phyloP scores from a whole-genome alignment of 805 yeast genomes.

The Candida endomychidarum region DNA sequence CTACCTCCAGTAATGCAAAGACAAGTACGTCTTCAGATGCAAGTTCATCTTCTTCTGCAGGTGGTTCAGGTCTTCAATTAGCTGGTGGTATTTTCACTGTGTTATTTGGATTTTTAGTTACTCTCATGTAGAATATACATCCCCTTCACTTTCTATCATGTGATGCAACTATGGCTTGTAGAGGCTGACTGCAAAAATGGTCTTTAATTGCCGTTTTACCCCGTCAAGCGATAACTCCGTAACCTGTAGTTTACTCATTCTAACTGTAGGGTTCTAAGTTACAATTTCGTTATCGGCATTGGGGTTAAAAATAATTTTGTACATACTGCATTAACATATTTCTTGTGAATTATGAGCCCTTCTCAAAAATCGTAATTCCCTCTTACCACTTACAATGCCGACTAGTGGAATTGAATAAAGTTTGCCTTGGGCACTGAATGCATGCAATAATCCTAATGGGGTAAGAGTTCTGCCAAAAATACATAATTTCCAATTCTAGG shows the following conservation, averaged over 20 bases:
- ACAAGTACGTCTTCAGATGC: conserved; percentile 7
- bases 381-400: neutral
- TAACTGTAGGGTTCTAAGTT: no score
- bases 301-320: neutral
- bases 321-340: neutral
- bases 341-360: neutral
- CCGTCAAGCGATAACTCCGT: no score
- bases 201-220: no score
- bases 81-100: conserved; percentile 14
- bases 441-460: no score
- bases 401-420: conserved; percentile 2
- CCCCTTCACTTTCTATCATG: no score
- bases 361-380: neutral
- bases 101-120: conserved; percentile 10
- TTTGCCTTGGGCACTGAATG: no score
- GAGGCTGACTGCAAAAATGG: no score
- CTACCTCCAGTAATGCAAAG: neutral
- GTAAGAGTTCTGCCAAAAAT: no score
- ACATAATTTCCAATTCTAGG: neutral
- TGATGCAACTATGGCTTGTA: no score
- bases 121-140: conserved; percentile 9
- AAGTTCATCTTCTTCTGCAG: conserved; percentile 6
- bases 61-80: neutral
- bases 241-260: no score
- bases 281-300: neutral